Evolutionary conservation across 2,329 filamentous ascomycete genomes (phyloP).

Genomic region (Magnaporthiopsis rhizophila): DNA sequence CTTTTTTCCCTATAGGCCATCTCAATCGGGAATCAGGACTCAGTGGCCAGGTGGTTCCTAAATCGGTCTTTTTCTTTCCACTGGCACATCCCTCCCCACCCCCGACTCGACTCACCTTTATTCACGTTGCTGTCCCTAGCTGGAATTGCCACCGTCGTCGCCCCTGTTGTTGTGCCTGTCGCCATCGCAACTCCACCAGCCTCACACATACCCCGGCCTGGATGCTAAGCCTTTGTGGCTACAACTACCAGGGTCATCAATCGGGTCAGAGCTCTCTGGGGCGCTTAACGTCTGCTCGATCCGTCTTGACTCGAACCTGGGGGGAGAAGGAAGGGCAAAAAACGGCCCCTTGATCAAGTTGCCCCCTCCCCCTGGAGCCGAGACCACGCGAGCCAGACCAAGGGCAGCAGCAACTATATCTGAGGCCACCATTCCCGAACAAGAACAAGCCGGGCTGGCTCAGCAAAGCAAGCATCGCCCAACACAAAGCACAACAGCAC

Average conservation of each 20-base stretch:
- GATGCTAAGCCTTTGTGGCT: not conserved
- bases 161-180: not conserved
- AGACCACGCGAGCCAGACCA: not conserved
- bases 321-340: no score
- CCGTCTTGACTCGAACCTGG: no score
- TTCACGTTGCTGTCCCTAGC: no score
- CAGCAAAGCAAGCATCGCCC: not conserved
- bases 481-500: not conserved
- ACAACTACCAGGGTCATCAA: not conserved
- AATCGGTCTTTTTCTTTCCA: no score
- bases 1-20: not conserved
- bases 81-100: no score
- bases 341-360: no score
- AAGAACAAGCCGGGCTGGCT: not conserved
- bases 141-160: not conserved
- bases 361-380: no score
- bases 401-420: not conserved
- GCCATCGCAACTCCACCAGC: not conserved
- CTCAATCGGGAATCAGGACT: not conserved
- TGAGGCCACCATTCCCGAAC: not conserved
- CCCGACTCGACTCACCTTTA: not conserved
- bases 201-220: not conserved
- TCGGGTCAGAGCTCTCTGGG: not conserved
- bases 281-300: no score
- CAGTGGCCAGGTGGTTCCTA: no score